A percentile compares a stretch with the other conserved stretches of the same genome.
Conservation (phyloP, 805 yeast species). For the Lipomyces orientalis region DNA sequence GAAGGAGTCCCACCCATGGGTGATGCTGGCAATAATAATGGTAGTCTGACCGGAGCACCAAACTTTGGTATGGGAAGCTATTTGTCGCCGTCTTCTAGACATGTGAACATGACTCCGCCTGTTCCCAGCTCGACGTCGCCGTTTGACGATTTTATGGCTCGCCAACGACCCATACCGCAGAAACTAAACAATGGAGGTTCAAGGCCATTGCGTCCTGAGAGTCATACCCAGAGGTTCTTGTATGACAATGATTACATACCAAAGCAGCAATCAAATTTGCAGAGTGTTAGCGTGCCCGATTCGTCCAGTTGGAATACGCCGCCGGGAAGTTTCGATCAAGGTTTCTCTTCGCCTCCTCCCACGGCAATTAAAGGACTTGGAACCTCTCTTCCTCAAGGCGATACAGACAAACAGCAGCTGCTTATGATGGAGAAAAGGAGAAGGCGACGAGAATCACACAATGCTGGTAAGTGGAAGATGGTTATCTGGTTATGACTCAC, state of each 20-base stretch:
- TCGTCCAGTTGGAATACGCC: conserved; percentile 31
- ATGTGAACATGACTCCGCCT: conserved; percentile 38
- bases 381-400: conserved; percentile 7
- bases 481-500: background rate
- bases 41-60: background rate
- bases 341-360: conserved; percentile 30
- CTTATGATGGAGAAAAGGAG: conserved; percentile 51
- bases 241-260: conserved; percentile 38
- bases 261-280: conserved; percentile 31
- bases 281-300: conserved; percentile 33
- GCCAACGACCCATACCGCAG: conserved; percentile 15
- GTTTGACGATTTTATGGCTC: conserved; percentile 41
- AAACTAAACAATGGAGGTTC: conserved; percentile 20
- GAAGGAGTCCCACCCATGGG: background rate
- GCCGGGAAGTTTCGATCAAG: conserved; percentile 27
- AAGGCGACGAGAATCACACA: conserved; percentile 86
- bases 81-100: conserved; percentile 32
- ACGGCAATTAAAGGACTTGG: conserved; percentile 4
- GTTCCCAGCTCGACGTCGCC: conserved; percentile 42
- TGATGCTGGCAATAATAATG: background rate
- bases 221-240: conserved; percentile 41
- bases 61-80: conserved; percentile 25
- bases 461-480: conserved; percentile 54
- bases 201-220: conserved; percentile 20
- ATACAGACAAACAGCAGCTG: conserved; percentile 30